phyloP scores from a whole-genome alignment of 768 basidiomycete genomes.

The Agrocybe pediades region DNA sequence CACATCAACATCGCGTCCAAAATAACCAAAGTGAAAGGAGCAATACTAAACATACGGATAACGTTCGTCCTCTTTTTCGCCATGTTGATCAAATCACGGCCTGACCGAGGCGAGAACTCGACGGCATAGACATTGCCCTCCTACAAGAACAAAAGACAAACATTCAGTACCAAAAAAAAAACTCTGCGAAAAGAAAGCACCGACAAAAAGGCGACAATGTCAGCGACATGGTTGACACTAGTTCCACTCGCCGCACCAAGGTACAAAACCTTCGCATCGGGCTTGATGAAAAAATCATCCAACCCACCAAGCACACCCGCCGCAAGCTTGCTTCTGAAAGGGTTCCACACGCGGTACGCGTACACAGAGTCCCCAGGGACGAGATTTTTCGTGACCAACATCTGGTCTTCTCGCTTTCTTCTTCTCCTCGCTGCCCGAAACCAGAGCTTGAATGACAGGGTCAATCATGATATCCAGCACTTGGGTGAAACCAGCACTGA shows the following conservation, averaged over 20 bases:
- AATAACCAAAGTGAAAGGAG: neutral
- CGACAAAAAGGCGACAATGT: slow-evolving; percentile 97
- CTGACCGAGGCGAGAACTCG: slow-evolving; percentile 95
- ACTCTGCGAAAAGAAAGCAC: slow-evolving; percentile 2
- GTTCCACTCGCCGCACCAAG: slow-evolving; percentile 98
- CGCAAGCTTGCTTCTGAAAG: slow-evolving; percentile 95
- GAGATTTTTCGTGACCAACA: slow-evolving; percentile 97
- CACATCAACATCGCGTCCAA: too few species aligned
- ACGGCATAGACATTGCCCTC: slow-evolving; percentile 98
- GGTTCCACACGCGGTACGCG: slow-evolving; percentile 99
- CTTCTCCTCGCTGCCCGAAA: slow-evolving; percentile 66
- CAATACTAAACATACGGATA: slow-evolving; percentile 89
- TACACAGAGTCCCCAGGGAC: slow-evolving; percentile 98
- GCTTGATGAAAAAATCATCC: slow-evolving; percentile 89
- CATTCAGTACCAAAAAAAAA: neutral
- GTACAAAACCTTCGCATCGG: slow-evolving; percentile 95
- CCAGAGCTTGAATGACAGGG: slow-evolving; percentile 79
- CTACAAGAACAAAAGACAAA: slow-evolving; percentile 36
- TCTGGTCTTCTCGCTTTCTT: slow-evolving; percentile 75
- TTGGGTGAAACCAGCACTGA: slow-evolving; percentile 55
- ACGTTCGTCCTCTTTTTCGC: slow-evolving; percentile 99
- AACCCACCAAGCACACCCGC: slow-evolving; percentile 96
- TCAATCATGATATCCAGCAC: slow-evolving; percentile 86
- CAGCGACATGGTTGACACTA: slow-evolving; percentile 97
- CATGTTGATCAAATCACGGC: slow-evolving; percentile 98